phyloP scores from a whole-genome alignment of 768 basidiomycete species.

The Hydnum rufescens region DNA sequence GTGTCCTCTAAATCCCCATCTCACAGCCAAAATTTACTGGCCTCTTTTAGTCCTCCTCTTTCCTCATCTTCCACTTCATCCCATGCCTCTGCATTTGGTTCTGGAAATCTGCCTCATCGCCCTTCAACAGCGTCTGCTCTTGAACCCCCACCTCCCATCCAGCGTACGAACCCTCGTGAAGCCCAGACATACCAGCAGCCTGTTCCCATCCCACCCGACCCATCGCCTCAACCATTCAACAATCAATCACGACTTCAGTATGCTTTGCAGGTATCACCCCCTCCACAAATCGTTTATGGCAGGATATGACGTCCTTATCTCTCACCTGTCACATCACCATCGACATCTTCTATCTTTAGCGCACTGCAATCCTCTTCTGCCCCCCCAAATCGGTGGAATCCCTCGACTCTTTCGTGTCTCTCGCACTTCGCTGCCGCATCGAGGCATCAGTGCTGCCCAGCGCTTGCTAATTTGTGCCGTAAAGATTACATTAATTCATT shows the following conservation, averaged over 20 bases:
- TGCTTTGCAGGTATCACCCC: background rate
- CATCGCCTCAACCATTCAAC: background rate
- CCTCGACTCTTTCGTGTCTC: too few species aligned
- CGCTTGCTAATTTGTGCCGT: too few species aligned
- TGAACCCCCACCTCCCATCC: background rate
- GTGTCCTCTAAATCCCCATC: background rate
- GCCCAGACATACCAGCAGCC: too few species aligned
- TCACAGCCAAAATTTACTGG: background rate
- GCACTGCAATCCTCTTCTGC: too few species aligned
- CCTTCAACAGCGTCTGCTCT: constrained; percentile 1
- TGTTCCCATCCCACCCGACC: background rate
- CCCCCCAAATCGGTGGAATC: too few species aligned
- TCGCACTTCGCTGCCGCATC: too few species aligned
- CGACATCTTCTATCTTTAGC: too few species aligned
- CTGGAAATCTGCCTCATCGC: background rate
- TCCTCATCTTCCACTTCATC: background rate
- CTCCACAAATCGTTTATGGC: background rate
- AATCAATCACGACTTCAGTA: background rate
- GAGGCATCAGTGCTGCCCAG: too few species aligned
- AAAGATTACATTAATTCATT: too few species aligned
- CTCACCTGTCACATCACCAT: too few species aligned
- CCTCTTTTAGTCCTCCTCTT: background rate
- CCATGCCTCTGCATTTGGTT: background rate
- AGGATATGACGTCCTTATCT: background rate
- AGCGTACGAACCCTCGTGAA: too few species aligned